phyloP scores from a whole-genome alignment of 2,329 filamentous ascomycete genomes.

The Coleophoma cylindrospora region DNA sequence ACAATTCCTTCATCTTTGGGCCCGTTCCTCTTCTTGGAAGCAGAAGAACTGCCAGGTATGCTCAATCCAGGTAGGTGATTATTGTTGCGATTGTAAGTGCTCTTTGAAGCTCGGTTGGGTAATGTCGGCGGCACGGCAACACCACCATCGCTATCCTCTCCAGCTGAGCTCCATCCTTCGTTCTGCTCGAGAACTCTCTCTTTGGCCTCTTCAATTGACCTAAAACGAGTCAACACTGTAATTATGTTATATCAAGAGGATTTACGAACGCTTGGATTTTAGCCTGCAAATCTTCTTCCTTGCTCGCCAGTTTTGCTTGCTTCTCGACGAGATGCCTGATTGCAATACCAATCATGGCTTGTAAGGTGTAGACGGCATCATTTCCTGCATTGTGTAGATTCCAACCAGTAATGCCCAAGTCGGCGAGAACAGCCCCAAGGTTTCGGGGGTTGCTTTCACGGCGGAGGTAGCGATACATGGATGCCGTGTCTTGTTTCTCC shows the following conservation, averaged over 20 bases:
- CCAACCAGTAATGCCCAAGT: conserved; percentile 57
- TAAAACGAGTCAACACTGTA: conserved; percentile 3
- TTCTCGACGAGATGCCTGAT: conserved; percentile 27
- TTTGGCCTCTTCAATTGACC: conserved; percentile 9
- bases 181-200: conserved; percentile 6
- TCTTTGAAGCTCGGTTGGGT: no score
- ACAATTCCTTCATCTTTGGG: no score
- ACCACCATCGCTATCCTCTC: conserved; percentile 19
- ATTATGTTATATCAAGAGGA: no score
- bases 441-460: conserved; percentile 46
- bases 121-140: background rate
- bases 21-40: no score
- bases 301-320: conserved; percentile 4
- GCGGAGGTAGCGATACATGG: conserved; percentile 61
- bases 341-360: conserved; percentile 63
- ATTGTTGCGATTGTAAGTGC: no score
- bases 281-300: conserved; percentile 10
- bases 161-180: conserved; percentile 20
- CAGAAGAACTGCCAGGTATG: no score
- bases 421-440: conserved; percentile 55
- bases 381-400: conserved; percentile 86
- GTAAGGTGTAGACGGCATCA: conserved; percentile 75
- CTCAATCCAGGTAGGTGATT: no score
- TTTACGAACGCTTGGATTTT: conserved; percentile 13
- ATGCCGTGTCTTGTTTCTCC: conserved; percentile 68